Percentiles rank a stretch among this genome's conserved stretches.
Conservation (phyloP, 352 stramenopile genomes). For the Phytophthora niederhauseri region DNA sequence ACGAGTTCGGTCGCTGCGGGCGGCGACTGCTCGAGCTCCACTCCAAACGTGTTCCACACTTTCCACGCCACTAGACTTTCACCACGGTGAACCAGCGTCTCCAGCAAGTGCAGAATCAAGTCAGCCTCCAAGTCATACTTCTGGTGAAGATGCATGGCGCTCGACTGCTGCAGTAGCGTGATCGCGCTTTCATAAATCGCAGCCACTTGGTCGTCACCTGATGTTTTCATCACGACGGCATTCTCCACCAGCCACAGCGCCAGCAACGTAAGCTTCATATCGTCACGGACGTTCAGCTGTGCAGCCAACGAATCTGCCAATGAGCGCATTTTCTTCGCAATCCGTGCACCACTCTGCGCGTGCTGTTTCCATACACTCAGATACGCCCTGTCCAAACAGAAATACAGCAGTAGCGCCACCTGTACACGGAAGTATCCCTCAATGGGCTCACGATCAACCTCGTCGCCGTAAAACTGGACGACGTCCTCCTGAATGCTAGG, state of each 20-base stretch:
- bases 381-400: constrained; percentile 75
- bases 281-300: constrained; percentile 73
- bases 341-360: constrained; percentile 51
- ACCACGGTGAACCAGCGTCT: constrained; percentile 78
- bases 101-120: constrained; percentile 76
- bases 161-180: constrained; percentile 68
- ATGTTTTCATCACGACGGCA: constrained; percentile 68
- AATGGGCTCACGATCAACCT: constrained; percentile 70
- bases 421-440: constrained; percentile 81
- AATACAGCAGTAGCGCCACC: constrained; percentile 79
- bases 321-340: constrained; percentile 67
- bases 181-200: constrained; percentile 72
- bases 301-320: constrained; percentile 75
- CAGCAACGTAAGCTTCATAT: constrained; percentile 84
- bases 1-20: constrained; percentile 65
- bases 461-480: constrained; percentile 62
- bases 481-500: constrained; percentile 62
- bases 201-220: constrained; percentile 61
- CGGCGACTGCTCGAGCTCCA: constrained; percentile 57
- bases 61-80: constrained; percentile 84
- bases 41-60: constrained; percentile 83
- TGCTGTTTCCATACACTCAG: constrained; percentile 57
- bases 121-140: constrained; percentile 76
- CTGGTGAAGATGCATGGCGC: constrained; percentile 73
- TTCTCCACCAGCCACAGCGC: constrained; percentile 87